These are phyloP conservation scores for Alectoria sarmentosa DNA, from an alignment of 495 filamentous ascomycete genomes.

Conservation along the genomic window DNA sequence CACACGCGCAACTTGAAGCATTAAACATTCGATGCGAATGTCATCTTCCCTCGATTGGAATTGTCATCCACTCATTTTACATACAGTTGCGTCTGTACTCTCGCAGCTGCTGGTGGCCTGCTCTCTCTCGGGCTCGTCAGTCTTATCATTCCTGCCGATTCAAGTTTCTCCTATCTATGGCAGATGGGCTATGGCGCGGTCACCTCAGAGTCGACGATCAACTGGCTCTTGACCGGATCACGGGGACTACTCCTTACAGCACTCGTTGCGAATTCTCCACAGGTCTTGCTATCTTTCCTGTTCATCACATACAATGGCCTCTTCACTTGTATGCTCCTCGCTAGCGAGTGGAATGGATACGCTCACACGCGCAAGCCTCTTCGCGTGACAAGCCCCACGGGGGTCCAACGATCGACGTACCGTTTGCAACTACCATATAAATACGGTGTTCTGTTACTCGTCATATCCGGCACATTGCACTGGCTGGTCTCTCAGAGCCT, in stretches of 20 bases:
- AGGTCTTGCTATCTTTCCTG: constrained; percentile 37
- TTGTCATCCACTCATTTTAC: neutral
- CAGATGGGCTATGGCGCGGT: constrained; percentile 30
- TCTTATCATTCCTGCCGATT: neutral
- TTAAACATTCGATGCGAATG: too few relatives aligned
- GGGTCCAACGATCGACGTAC: constrained; percentile 37
- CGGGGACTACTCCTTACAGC: constrained; percentile 24
- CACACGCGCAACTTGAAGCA: too few relatives aligned
- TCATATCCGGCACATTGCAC: constrained; percentile 32
- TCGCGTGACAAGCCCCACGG: constrained; percentile 40
- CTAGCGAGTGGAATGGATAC: constrained; percentile 32
- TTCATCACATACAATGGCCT: constrained; percentile 38
- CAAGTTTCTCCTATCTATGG: constrained; percentile 18
- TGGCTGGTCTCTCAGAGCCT: constrained; percentile 38
- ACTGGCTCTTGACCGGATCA: constrained; percentile 1
- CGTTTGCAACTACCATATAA: constrained; percentile 41
- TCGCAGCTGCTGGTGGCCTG: too few relatives aligned
- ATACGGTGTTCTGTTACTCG: constrained; percentile 36
- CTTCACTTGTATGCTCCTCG: constrained; percentile 37
- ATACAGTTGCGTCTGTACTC: neutral
- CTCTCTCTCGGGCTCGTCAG: neutral
- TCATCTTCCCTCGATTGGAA: too few relatives aligned
- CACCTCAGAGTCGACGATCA: constrained; percentile 23
- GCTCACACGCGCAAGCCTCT: constrained; percentile 32
- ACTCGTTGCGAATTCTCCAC: constrained; percentile 37